phyloP scores from a whole-genome alignment of 352 stramenopile species.

The Globisporangium parvum region DNA sequence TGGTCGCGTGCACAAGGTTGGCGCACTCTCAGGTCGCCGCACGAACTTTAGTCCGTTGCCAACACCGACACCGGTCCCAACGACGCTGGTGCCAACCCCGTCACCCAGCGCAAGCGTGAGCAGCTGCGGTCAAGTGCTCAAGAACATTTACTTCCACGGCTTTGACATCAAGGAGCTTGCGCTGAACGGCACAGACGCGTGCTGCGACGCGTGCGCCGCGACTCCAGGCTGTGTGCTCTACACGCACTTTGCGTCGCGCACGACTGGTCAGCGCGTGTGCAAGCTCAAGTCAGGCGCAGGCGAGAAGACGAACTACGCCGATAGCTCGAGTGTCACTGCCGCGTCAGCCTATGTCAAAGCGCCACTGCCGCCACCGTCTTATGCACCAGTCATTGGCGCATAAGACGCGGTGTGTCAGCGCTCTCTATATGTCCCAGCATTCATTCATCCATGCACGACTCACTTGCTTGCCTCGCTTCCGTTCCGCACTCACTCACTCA shows the following conservation, averaged over 20 bases:
- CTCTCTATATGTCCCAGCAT: no score
- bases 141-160: constrained; percentile 12
- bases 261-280: constrained; percentile 4
- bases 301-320: constrained; percentile 13
- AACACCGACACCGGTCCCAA: background rate
- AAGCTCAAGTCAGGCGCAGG: constrained; percentile 2
- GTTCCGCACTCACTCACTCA: no score
- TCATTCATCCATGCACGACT: no score
- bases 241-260: constrained; percentile 4
- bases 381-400: no score
- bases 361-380: background rate
- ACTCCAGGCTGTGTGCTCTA: constrained; percentile 3
- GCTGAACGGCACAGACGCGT: constrained; percentile 1
- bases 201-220: constrained; percentile 8
- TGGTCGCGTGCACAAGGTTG: background rate
- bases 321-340: constrained; percentile 7
- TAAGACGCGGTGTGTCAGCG: no score
- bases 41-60: background rate
- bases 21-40: constrained; percentile 2
- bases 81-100: background rate
- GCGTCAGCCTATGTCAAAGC: constrained; percentile 5
- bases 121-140: constrained; percentile 1
- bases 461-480: no score
- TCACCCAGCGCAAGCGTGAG: background rate
- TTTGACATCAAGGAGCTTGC: constrained; percentile 5